Conservation (phyloP, 1,284 basidiomycete genomes). For the Cronartium quercuum region DNA sequence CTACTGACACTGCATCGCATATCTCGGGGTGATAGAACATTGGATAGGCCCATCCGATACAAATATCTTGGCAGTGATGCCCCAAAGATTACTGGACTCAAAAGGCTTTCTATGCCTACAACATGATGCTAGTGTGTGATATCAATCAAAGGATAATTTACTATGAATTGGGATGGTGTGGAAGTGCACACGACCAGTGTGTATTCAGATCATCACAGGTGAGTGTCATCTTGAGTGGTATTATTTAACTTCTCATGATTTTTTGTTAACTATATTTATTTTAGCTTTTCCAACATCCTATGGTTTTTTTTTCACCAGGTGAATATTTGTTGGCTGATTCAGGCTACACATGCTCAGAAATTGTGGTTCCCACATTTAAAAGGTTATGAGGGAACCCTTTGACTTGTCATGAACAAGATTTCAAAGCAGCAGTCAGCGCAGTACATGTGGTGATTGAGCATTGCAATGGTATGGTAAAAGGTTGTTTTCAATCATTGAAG, state of each 20-base stretch:
- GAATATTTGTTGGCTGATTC: not conserved
- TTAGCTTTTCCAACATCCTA: not conserved
- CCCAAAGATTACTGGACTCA: not conserved
- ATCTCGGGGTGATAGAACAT: no score
- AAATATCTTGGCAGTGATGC: no score
- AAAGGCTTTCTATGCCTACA: not conserved
- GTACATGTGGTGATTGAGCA: not conserved
- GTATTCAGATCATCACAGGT: not conserved
- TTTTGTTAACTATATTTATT: not conserved
- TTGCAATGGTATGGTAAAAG: conserved; percentile 1
- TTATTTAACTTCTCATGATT: not conserved
- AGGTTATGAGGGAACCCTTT: not conserved
- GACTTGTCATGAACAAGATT: not conserved
- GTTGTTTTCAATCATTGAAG: not conserved
- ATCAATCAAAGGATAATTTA: not conserved
- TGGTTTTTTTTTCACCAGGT: not conserved
- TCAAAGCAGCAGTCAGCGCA: not conserved
- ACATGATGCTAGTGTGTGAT: not conserved
- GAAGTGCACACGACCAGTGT: not conserved
- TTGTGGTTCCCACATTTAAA: not conserved
- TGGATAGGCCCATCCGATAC: no score
- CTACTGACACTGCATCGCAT: no score
- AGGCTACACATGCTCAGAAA: not conserved
- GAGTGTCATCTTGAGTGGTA: no score
- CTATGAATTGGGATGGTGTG: conserved; percentile 1